A percentile compares a stretch with the other conserved stretches of the same genome.
These are phyloP conservation scores for Coprinopsis strossmayeri DNA, from an alignment of 768 basidiomycete genomes.

Conservation along the genomic window DNA sequence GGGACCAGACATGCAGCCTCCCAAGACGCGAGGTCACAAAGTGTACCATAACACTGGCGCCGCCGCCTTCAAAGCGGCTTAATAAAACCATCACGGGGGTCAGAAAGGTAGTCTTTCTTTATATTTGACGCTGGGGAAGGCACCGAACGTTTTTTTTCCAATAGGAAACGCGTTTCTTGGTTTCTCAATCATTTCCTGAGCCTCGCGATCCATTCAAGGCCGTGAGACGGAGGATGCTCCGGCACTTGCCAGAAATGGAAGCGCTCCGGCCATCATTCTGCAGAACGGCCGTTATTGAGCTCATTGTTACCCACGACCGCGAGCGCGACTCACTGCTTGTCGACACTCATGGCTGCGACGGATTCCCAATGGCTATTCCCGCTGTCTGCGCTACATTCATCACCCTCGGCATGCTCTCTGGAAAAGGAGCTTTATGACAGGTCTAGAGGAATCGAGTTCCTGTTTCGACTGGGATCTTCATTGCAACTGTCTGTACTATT, in stretches of 20 bases:
- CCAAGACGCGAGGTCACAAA: no score
- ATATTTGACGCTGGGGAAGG: neutral
- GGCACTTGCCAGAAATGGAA: no score
- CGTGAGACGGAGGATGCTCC: no score
- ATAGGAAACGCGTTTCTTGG: neutral
- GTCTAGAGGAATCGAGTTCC: constrained; percentile 77
- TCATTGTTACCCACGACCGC: no score
- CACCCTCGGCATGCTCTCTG: constrained; percentile 54
- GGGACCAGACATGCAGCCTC: neutral
- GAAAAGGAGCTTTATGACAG: constrained; percentile 74
- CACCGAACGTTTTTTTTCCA: neutral
- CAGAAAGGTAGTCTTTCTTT: neutral
- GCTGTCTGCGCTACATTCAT: constrained; percentile 45
- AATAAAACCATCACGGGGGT: neutral
- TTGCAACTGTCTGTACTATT: constrained; percentile 57
- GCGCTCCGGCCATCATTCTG: no score
- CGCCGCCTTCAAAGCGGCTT: neutral
- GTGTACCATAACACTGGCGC: neutral
- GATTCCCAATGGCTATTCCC: constrained; percentile 70
- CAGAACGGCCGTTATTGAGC: neutral
- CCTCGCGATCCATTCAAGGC: neutral
- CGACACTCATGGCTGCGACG: neutral
- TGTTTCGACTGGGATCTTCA: constrained; percentile 75
- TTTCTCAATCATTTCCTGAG: neutral
- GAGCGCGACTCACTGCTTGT: no score